Percentiles rank a stretch among this genome's conserved stretches.
Conservation (phyloP, 2,329 filamentous ascomycete species). For the Aspergillus sp. region DNA sequence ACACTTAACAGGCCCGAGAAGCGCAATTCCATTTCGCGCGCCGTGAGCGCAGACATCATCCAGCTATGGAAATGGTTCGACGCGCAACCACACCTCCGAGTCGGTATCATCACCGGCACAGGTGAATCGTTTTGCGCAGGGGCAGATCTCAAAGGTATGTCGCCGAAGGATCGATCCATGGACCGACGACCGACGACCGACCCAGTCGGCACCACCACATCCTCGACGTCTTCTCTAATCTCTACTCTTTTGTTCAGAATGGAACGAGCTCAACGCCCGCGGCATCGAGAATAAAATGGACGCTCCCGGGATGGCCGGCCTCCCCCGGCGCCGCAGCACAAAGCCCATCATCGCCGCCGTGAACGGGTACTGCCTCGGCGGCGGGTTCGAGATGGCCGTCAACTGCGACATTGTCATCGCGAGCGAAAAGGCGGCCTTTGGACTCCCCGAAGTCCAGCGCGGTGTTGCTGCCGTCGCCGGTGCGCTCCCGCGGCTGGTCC, state of each 20-base stretch:
- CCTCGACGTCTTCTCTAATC: background rate
- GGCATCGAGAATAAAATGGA: slow-evolving; percentile 40
- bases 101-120: slow-evolving; percentile 66
- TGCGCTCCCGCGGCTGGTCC: slow-evolving; percentile 68
- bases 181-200: too few relatives aligned
- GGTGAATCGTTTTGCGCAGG: slow-evolving; percentile 71
- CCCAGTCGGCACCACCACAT: too few relatives aligned
- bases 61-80: slow-evolving; percentile 65
- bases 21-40: slow-evolving; percentile 48
- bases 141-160: slow-evolving; percentile 63
- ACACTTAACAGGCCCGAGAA: slow-evolving; percentile 47
- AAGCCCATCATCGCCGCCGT: slow-evolving; percentile 79
- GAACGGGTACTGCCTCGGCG: slow-evolving; percentile 75
- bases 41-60: slow-evolving; percentile 50
- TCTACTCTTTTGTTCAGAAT: slow-evolving; percentile 47
- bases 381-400: slow-evolving; percentile 75
- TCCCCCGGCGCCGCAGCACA: slow-evolving; percentile 68
- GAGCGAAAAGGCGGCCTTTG: slow-evolving; percentile 62
- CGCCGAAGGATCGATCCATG: background rate
- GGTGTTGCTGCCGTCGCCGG: slow-evolving; percentile 75
- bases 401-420: slow-evolving; percentile 70
- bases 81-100: slow-evolving; percentile 62
- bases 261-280: slow-evolving; percentile 53
- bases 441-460: slow-evolving; percentile 71
- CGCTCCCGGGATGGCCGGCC: slow-evolving; percentile 64